Evolutionary conservation across 352 stramenopile genomes (phyloP).

Genomic region (Globisporangium cederbergense): DNA sequence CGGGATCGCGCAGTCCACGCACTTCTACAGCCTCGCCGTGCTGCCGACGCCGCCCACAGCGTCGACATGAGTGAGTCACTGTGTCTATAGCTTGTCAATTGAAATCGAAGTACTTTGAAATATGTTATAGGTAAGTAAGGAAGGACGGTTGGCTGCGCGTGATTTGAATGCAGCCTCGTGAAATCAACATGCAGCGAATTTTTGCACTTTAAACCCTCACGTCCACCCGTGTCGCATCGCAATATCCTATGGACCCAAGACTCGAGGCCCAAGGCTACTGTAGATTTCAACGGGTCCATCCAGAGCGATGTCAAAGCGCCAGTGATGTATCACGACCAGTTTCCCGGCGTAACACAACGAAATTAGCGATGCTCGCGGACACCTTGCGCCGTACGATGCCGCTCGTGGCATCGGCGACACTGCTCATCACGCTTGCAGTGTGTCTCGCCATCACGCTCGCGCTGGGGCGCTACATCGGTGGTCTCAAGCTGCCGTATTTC

Average conservation of each 20-base stretch:
- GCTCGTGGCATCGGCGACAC: conserved; percentile 30
- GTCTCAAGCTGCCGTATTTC: conserved; percentile 52
- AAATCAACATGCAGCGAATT: conserved; percentile 4
- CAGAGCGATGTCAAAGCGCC: not conserved
- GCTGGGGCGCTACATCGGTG: conserved; percentile 40
- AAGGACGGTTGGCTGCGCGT: not conserved
- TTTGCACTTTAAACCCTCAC: not conserved
- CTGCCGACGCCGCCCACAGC: conserved; percentile 9
- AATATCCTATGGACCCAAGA: too few relatives aligned
- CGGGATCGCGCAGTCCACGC: conserved; percentile 13
- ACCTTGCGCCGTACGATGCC: conserved; percentile 16
- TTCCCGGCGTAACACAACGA: not conserved
- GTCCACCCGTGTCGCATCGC: not conserved
- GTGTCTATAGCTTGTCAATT: not conserved
- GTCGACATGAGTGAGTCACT: conserved; percentile 2
- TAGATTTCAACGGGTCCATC: not conserved
- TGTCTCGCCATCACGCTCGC: conserved; percentile 40
- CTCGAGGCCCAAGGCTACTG: not conserved
- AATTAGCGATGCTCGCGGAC: not conserved
- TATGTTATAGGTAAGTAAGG: not conserved
- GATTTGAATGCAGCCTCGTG: not conserved
- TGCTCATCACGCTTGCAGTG: conserved; percentile 39
- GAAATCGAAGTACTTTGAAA: not conserved
- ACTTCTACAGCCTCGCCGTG: conserved; percentile 17
- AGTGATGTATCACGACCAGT: not conserved